Evolutionary conservation across 768 basidiomycete species (phyloP).

Genomic region (Pluteus cervinus): DNA sequence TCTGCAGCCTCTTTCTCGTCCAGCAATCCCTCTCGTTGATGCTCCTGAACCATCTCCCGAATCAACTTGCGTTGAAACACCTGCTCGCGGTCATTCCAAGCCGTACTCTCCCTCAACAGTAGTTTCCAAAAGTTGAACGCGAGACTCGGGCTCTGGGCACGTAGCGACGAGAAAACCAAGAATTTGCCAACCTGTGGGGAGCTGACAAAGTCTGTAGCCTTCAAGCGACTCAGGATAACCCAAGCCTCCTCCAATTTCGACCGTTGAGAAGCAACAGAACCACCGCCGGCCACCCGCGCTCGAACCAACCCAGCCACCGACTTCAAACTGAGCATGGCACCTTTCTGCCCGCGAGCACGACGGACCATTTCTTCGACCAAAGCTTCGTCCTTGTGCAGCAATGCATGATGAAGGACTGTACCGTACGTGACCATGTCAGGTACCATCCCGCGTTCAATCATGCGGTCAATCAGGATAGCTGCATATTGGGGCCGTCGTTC

Average conservation of each 20-base stretch:
- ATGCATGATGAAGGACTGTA: conserved; percentile 56
- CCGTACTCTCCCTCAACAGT: conserved; percentile 36
- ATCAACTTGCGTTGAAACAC: conserved; percentile 35
- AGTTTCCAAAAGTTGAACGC: conserved; percentile 58
- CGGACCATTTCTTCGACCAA: conserved; percentile 38
- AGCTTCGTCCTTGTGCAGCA: conserved; percentile 33
- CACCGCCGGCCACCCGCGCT: conserved; percentile 25
- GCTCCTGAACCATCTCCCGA: conserved; percentile 20
- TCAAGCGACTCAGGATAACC: conserved; percentile 33
- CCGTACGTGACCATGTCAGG: conserved; percentile 55
- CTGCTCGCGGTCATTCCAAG: conserved; percentile 47
- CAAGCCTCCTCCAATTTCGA: conserved; percentile 35
- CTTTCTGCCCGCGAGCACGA: conserved; percentile 29
- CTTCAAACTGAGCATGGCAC: conserved; percentile 36
- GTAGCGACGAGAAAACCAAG: conserved; percentile 46
- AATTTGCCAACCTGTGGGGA: conserved; percentile 45
- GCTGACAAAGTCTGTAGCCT: conserved; percentile 26
- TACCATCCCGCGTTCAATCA: conserved; percentile 38
- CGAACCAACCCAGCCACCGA: conserved; percentile 44
- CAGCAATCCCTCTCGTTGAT: conserved; percentile 11
- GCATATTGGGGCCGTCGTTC: conserved; percentile 41
- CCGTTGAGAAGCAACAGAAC: conserved; percentile 16
- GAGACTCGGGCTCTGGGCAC: conserved; percentile 38
- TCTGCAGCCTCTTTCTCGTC: conserved; percentile 10
- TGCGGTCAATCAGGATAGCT: conserved; percentile 39